Evolutionary conservation across 768 basidiomycete species (phyloP).

Genomic region (Pisolithus orientalis): DNA sequence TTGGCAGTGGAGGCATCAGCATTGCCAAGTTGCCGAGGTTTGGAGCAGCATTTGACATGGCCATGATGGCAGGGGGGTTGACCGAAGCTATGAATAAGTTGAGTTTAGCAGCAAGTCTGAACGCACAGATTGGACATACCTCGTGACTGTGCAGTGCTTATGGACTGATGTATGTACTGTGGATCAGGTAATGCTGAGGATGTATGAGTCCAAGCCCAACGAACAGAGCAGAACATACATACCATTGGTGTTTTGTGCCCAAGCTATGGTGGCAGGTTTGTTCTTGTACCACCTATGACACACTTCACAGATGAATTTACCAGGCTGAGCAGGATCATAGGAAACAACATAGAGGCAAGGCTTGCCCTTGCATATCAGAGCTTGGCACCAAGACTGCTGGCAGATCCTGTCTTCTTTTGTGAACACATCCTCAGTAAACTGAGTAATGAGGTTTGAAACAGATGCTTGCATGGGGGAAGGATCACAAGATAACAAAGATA

Average conservation of each 20-base stretch:
- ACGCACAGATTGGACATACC: neutral
- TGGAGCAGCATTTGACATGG: neutral
- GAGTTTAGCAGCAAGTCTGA: neutral
- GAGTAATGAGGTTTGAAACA: neutral
- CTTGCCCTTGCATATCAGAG: constrained; percentile 1
- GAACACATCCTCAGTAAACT: constrained; percentile 5
- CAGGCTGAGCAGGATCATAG: neutral
- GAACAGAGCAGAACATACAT: neutral
- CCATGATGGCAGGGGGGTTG: neutral
- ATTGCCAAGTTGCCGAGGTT: neutral
- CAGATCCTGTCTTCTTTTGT: neutral
- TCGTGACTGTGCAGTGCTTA: neutral
- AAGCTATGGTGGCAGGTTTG: neutral
- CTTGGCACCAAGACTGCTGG: neutral
- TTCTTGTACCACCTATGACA: neutral
- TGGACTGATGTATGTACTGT: neutral
- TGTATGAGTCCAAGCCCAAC: neutral
- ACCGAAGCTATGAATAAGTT: neutral
- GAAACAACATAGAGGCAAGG: constrained; percentile 1
- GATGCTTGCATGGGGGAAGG: neutral
- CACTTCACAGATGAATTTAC: neutral
- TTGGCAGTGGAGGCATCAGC: neutral
- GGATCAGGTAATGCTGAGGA: neutral
- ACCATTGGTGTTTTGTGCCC: neutral
- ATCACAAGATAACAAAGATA: neutral